These are phyloP conservation scores for Ascochyta clinopodiicola DNA, from an alignment of 2,329 filamentous ascomycete species.

Conservation along the genomic window DNA sequence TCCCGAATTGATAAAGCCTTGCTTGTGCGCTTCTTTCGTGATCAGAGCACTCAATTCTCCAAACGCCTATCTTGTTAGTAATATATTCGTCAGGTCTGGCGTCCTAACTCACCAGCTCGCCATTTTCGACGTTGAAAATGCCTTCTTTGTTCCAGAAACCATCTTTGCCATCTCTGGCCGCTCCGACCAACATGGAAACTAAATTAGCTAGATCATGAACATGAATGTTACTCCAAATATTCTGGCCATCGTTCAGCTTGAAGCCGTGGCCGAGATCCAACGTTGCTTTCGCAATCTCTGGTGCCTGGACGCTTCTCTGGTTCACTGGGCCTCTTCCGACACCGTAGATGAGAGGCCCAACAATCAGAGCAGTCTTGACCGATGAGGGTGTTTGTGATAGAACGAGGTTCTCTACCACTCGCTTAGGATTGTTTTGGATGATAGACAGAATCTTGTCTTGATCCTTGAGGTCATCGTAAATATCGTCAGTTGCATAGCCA, in stretches of 20 bases:
- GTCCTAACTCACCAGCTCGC: conserved; percentile 31
- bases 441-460: conserved; percentile 7
- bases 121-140: conserved; percentile 71
- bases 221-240: conserved; percentile 60
- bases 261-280: conserved; percentile 58
- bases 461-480: conserved; percentile 18
- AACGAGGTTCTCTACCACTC: conserved; percentile 25
- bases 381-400: conserved; percentile 13
- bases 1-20: conserved; percentile 18
- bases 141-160: conserved; percentile 61
- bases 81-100: too few species aligned
- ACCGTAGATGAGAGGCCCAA: conserved; percentile 68
- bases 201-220: conserved; percentile 65
- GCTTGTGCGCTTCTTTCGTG: conserved; percentile 21
- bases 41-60: conserved; percentile 17
- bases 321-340: conserved; percentile 61
- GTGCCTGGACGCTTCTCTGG: conserved; percentile 62
- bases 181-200: conserved; percentile 60
- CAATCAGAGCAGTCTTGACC: conserved; percentile 55
- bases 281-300: conserved; percentile 56
- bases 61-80: conserved; percentile 15
- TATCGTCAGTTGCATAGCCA: conserved; percentile 9
- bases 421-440: conserved; percentile 17
- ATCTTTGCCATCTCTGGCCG: conserved; percentile 46
- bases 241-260: conserved; percentile 61